Base-by-base conservation (phyloP, 208 protist genomes). In the Leishmania mexicana region DNA sequence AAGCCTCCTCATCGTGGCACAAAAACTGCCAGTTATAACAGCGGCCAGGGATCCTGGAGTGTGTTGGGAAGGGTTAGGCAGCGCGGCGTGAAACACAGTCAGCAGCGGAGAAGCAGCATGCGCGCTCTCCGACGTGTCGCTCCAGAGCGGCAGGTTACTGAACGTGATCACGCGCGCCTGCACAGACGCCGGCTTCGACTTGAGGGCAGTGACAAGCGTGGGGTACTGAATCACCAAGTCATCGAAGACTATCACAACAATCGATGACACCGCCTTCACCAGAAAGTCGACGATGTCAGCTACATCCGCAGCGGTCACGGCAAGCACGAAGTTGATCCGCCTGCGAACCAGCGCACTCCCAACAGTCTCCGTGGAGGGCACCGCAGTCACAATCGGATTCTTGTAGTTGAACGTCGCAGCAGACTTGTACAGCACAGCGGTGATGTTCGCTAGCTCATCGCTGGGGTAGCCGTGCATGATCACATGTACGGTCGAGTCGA, bases 61-160 rank as follows among this genome's bases (percentile, higher is more conserved):
- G 45, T 47, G 45, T 47, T 47, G 45, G 45, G 45, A 47, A 47
- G 45, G 45, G 45, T 47, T 45, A 45, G 6, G 60, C 79, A 70
- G 38, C 35, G 3, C 31, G 0, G n/a, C 42, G n/a, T 90, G 88
- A 64, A 85, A 90, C 38, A 49, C 28, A 47, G 47, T 13, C 19
- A 90, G 77, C 6, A 72, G 68, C 24, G 40, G 42, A 1, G 8
- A 45, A 6, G 42, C 42, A 11, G 45, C 45, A 47, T 47, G 45
- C 45, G 45, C 45, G 60, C 28, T 65, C 28, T 11, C 11, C 21
- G 81, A 82, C 5, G 51, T 78, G 70, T 92, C 83, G 35, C 49
- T 84, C 90, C 88, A 92, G 31, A 88, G 80, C 15, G 88, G 90
- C 80, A 94, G 76, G 75, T 82, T 92, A 28, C 74, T 89, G 47